A percentile compares a stretch with the other conserved stretches of the same genome.
phyloP scores from a whole-genome alignment of 768 basidiomycete genomes.

The Serendipita sp. region DNA sequence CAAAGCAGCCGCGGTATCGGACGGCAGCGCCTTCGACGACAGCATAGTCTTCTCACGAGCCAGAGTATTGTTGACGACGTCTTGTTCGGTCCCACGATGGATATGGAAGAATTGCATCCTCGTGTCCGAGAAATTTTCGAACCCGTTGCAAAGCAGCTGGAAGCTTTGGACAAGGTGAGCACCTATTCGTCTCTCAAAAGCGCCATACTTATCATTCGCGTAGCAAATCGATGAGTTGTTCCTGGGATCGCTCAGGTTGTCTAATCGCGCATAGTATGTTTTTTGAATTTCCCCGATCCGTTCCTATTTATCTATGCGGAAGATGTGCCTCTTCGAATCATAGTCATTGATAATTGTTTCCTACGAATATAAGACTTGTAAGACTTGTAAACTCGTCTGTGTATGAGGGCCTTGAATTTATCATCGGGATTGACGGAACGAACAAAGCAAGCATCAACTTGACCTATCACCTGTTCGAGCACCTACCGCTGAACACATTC shows the following conservation, averaged over 20 bases:
- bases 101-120: slow-evolving; percentile 52
- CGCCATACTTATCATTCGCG: not conserved
- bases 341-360: too few relatives aligned
- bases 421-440: not conserved
- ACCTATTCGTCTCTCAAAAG: not conserved
- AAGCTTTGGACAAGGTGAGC: slow-evolving; percentile 65
- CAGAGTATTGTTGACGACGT: slow-evolving; percentile 19
- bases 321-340: not conserved
- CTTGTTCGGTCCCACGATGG: slow-evolving; percentile 51
- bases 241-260: not conserved
- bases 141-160: slow-evolving; percentile 52
- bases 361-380: too few relatives aligned
- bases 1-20: not conserved
- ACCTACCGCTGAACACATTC: not conserved
- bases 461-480: slow-evolving; percentile 33
- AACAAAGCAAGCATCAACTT: slow-evolving; percentile 21
- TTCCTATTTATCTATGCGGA: not conserved
- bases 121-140: slow-evolving; percentile 55
- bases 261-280: not conserved
- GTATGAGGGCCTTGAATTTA: too few relatives aligned
- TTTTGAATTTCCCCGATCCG: slow-evolving; percentile 2
- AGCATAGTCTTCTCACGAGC: slow-evolving; percentile 4
- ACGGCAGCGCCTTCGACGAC: not conserved
- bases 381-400: too few relatives aligned
- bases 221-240: not conserved